These are phyloP conservation scores for Auriculariales sp. DNA, from an alignment of 768 basidiomycete genomes.

Conservation along the genomic window DNA sequence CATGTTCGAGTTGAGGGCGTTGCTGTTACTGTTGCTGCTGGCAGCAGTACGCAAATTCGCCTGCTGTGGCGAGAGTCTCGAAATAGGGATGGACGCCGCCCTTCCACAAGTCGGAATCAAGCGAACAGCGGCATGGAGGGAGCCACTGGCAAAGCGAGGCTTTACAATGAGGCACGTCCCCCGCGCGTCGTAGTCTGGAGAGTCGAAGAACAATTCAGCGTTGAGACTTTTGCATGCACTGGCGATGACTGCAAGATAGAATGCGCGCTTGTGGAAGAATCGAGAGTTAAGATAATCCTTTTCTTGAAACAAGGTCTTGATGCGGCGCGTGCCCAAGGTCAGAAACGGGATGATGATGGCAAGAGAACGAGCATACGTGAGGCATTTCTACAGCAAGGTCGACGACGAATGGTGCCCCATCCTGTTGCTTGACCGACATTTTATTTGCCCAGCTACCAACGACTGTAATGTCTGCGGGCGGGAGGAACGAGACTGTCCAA, in stretches of 20 bases:
- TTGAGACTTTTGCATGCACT: constrained; percentile 34
- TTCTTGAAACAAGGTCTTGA: constrained; percentile 76
- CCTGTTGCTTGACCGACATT: constrained; percentile 56
- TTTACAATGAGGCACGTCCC: constrained; percentile 42
- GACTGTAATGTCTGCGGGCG: constrained; percentile 59
- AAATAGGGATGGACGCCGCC: constrained; percentile 47
- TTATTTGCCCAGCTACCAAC: constrained; percentile 82
- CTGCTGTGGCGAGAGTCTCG: constrained; percentile 58
- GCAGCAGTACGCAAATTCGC: constrained; percentile 39
- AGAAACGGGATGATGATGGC: neutral
- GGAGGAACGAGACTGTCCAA: constrained; percentile 77
- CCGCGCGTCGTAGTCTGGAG: constrained; percentile 44
- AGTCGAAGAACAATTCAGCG: constrained; percentile 44
- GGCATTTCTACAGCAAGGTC: constrained; percentile 87
- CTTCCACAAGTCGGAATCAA: constrained; percentile 55
- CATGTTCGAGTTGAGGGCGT: constrained; percentile 10
- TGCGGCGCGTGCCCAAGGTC: neutral
- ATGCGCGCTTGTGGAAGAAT: constrained; percentile 85
- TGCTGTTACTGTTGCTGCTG: constrained; percentile 2
- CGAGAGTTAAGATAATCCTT: constrained; percentile 86
- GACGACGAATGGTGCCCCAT: constrained; percentile 47
- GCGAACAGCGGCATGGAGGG: constrained; percentile 54
- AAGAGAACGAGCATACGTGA: constrained; percentile 29
- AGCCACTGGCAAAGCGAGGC: constrained; percentile 47
- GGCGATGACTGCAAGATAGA: constrained; percentile 74